phyloP scores from a whole-genome alignment of 805 yeast genomes.

The Zygoascus tannicola region DNA sequence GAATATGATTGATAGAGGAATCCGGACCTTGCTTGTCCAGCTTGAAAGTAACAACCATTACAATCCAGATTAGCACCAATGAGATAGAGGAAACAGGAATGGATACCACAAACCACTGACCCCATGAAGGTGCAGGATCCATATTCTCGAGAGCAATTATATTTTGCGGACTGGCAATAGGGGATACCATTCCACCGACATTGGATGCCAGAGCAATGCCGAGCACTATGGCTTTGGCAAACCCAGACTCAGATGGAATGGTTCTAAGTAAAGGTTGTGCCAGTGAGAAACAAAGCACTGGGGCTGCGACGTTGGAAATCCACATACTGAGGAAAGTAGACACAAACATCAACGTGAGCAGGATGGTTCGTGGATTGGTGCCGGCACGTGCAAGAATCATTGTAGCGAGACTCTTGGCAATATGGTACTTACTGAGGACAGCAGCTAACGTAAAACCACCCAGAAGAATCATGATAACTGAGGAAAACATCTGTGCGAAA shows the following conservation, averaged over 20 bases:
- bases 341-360: conserved; percentile 75
- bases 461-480: conserved; percentile 76
- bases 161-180: conserved; percentile 95
- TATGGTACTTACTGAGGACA: conserved; percentile 80
- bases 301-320: conserved; percentile 97
- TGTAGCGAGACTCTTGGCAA: conserved; percentile 80
- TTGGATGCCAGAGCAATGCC: conserved; percentile 93
- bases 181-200: conserved; percentile 95
- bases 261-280: conserved; percentile 85
- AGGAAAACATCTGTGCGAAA: conserved; percentile 87
- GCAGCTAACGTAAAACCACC: conserved; percentile 97
- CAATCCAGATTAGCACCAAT: conserved; percentile 61
- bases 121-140: conserved; percentile 82
- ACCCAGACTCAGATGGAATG: conserved; percentile 65
- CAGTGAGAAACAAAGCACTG: conserved; percentile 83
- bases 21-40: conserved; percentile 32
- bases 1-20: conserved; percentile 39
- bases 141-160: conserved; percentile 81
- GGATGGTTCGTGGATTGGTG: conserved; percentile 67
- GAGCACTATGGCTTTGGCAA: conserved; percentile 73
- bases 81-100: conserved; percentile 67
- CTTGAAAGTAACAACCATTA: conserved; percentile 54
- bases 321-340: conserved; percentile 86
- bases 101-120: conserved; percentile 84
- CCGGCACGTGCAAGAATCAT: conserved; percentile 76